A percentile compares a stretch with the other conserved stretches of the same genome.
phyloP scores from a whole-genome alignment of 169 alveolate species.

The Cryptosporidium sp. region DNA sequence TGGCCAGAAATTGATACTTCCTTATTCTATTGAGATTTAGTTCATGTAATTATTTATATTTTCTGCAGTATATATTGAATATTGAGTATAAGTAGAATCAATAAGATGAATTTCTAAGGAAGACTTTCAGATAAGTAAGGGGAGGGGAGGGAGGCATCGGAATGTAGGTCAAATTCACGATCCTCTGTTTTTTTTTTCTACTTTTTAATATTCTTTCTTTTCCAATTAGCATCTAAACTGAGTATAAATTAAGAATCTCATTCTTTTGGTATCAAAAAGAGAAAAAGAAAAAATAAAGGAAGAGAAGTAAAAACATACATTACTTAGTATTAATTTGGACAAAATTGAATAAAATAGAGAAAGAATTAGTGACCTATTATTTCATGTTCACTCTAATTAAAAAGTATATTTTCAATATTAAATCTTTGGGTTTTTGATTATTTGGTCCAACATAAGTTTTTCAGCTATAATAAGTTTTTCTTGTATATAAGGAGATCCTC shows the following conservation, averaged over 20 bases:
- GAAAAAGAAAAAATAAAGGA: background rate
- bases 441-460: conserved; percentile 20
- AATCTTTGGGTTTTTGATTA: conserved; percentile 27
- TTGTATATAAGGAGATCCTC: conserved; percentile 74
- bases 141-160: background rate
- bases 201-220: no score
- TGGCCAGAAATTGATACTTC: conserved; percentile 88
- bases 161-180: background rate
- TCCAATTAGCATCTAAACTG: background rate
- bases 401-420: background rate
- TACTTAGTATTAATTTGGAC: background rate
- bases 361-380: background rate
- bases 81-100: background rate
- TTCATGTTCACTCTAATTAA: background rate
- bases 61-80: background rate
- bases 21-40: conserved; percentile 78
- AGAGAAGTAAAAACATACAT: background rate
- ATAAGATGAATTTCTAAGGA: background rate
- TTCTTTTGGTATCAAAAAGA: background rate
- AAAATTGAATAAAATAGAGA: background rate
- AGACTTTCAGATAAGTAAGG: background rate
- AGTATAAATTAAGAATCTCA: background rate
- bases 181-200: background rate
- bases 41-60: background rate
- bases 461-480: conserved; percentile 54